Evolutionary conservation across 805 yeast genomes (phyloP).

Genomic region (Candida takata): DNA sequence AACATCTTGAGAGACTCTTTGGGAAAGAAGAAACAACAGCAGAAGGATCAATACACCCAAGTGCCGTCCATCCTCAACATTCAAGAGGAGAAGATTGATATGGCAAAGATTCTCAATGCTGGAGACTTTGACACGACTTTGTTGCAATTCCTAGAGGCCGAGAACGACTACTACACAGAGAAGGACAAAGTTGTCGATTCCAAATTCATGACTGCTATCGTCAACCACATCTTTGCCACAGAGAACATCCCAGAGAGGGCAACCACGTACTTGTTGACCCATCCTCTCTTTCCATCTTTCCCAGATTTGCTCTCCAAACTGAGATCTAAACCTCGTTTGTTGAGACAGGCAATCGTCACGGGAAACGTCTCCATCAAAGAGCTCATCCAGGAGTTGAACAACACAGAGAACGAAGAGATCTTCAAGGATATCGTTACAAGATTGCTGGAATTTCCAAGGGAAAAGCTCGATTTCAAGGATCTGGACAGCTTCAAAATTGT

Average conservation of each 20-base stretch:
- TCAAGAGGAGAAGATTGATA: conserved; percentile 9
- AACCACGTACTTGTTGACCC: conserved; percentile 70
- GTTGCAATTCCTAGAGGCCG: conserved; percentile 26
- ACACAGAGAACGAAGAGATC: conserved; percentile 51
- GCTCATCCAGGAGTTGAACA: conserved; percentile 52
- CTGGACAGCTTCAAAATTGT: conserved; percentile 32
- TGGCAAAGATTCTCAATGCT: conserved; percentile 20
- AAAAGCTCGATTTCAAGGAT: conserved; percentile 24
- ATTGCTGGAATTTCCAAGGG: conserved; percentile 49
- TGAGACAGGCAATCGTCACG: conserved; percentile 77
- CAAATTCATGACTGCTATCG: conserved; percentile 41
- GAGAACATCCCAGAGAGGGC: conserved; percentile 35
- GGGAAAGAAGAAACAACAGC: conserved; percentile 38
- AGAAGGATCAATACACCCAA: conserved; percentile 8
- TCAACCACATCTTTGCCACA: conserved; percentile 34
- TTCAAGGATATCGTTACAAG: conserved; percentile 64
- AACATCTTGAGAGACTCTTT: conserved; percentile 64
- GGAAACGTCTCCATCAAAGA: conserved; percentile 63
- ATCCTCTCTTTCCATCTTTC: conserved; percentile 77
- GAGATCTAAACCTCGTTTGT: conserved; percentile 50
- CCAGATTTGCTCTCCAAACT: conserved; percentile 48
- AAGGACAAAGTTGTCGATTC: conserved; percentile 60
- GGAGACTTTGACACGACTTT: conserved; percentile 27
- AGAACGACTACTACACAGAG: conserved; percentile 51
- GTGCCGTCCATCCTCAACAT: conserved; percentile 25